phyloP scores from a whole-genome alignment of 1,139 yeast species.

The Nakaseomyces nivariensis region DNA sequence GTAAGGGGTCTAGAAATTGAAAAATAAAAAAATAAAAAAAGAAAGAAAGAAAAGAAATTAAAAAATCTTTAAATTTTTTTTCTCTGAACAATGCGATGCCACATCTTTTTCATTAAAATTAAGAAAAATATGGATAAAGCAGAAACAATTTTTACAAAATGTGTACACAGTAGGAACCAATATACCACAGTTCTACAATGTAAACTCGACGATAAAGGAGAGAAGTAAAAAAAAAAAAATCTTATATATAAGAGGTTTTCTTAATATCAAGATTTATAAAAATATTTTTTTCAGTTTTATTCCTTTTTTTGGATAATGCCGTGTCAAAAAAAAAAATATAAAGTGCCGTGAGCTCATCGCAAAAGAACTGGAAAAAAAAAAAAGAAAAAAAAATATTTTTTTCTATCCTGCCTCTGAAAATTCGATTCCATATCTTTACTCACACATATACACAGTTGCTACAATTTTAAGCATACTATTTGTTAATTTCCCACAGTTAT shows the following conservation, averaged over 20 bases:
- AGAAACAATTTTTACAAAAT: background rate
- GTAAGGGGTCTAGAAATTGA: too few species aligned
- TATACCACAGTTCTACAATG: background rate
- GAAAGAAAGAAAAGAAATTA: too few species aligned
- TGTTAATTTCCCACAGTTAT: too few species aligned
- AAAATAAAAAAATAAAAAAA: too few species aligned
- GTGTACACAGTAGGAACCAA: background rate
- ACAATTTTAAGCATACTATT: background rate
- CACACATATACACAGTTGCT: background rate
- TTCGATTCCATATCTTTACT: background rate
- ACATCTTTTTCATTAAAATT: too few species aligned
- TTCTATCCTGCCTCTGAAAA: background rate
- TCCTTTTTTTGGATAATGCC: background rate
- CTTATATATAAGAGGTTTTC: background rate
- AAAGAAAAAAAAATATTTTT: background rate
- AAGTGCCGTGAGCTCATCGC: constrained; percentile 2
- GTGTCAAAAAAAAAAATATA: background rate
- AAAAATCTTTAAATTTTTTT: too few species aligned
- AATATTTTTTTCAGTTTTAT: background rate
- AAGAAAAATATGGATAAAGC: background rate
- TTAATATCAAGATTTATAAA: background rate
- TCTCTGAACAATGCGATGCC: too few species aligned
- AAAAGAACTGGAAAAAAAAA: background rate
- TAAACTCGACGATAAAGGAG: background rate
- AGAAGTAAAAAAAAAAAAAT: background rate